Evolutionary conservation across 768 basidiomycete species (phyloP).

Genomic region (Brasilioporus rufonigricans): DNA sequence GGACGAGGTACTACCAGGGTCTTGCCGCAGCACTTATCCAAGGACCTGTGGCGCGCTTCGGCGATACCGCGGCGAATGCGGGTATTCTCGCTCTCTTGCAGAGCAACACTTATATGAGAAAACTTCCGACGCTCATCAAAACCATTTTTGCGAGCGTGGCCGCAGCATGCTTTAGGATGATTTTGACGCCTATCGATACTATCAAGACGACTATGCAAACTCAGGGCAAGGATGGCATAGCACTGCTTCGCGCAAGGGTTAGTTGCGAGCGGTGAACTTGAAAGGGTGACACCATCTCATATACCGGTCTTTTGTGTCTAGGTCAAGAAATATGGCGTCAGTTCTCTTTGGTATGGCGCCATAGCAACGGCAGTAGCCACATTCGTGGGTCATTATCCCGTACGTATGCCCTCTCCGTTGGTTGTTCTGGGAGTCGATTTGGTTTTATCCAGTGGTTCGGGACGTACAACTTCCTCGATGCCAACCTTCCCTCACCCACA

Average conservation of each 20-base stretch:
- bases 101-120: conserved; percentile 68
- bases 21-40: conserved; percentile 82
- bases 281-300: background rate
- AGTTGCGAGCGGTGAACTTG: conserved; percentile 11
- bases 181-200: conserved; percentile 91
- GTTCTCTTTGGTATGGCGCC: conserved; percentile 86
- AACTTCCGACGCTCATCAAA: conserved; percentile 64
- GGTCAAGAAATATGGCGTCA: conserved; percentile 74
- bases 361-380: conserved; percentile 91
- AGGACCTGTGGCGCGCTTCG: conserved; percentile 83
- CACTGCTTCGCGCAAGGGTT: conserved; percentile 66
- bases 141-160: conserved; percentile 76
- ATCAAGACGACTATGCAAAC: conserved; percentile 96
- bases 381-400: conserved; percentile 90
- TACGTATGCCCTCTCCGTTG: conserved; percentile 32
- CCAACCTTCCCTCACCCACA: conserved; percentile 53
- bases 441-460: conserved; percentile 64
- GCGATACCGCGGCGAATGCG: conserved; percentile 92
- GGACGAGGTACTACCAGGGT: conserved; percentile 85
- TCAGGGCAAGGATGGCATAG: conserved; percentile 69
- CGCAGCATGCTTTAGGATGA: conserved; percentile 85
- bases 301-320: conserved; percentile 25
- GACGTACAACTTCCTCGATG: conserved; percentile 81
- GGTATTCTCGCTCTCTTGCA: conserved; percentile 85
- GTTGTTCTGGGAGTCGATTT: background rate